Evolutionary conservation across 805 yeast genomes (phyloP), one percentile per base, ranked within the genome.

Genomic region (Peterozyma toletana): DNA sequence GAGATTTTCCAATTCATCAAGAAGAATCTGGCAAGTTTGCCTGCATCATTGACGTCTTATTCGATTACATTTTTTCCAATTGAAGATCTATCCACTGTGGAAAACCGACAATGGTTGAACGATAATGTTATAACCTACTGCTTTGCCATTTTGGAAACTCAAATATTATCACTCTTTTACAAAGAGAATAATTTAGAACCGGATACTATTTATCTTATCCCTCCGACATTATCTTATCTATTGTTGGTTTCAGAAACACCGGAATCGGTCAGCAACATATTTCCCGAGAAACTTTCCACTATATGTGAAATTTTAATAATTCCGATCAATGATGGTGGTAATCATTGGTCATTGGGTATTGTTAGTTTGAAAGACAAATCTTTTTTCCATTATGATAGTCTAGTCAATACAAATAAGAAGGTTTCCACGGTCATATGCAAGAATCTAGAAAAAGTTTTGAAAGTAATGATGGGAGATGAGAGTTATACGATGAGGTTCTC

Each of bases 341-440:
- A 78, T 38, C 93, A 86, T 60, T 85, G 95, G 93, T 78, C 86
- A 1, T 60, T 86, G 13, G 68, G 80, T 11, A 69, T 84, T 13
- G 64, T 80, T 6, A 69, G 73, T 31, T 48, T 73, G 9, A 58
- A 70, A 11, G 82, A 76, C 35, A 60, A 64, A 14, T 66, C 61
- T 30, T 73, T 80, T 2, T 67, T 66, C 17, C 63, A 82, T 10
- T 82, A 78, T 54, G 93, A 86, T 53, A 77, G 86, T 38, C 60
- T 77, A 78, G 59, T 56, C 9, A 58, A 61, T 7, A 70, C 68
- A 29, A 76, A 76, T 43, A 66, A 62, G 15, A 40, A 49, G 0
- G 71, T 63, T 21, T 56, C 74, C 1, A 56, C 55, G 14, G 52
- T 48, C 3, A 58, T 68, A 7, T 55, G 62, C 3, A 39, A 46